A percentile compares a stretch with the other conserved stretches of the same genome.
These are phyloP conservation scores for Camillea tinctor DNA, from an alignment of 2,329 filamentous ascomycete genomes.

Conservation along the genomic window DNA sequence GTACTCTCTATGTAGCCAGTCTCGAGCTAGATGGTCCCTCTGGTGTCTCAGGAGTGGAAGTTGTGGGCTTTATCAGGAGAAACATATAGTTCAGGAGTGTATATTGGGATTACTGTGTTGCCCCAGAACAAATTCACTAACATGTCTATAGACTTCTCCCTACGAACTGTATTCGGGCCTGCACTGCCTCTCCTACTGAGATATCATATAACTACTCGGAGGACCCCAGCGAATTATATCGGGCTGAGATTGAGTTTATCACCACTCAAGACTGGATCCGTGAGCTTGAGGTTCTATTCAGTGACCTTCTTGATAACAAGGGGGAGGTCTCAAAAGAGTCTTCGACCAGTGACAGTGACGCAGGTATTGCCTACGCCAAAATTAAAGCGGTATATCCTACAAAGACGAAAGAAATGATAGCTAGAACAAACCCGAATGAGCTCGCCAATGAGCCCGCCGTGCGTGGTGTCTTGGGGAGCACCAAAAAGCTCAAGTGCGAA, in stretches of 20 bases:
- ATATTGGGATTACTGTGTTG: no score
- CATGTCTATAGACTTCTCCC: constrained; percentile 20
- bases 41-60: no score
- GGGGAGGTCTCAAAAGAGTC: constrained; percentile 24
- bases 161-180: constrained; percentile 28
- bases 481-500: constrained; percentile 20
- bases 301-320: constrained; percentile 21
- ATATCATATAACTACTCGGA: constrained; percentile 30
- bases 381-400: constrained; percentile 29
- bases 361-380: constrained; percentile 29
- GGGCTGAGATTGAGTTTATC: constrained; percentile 31
- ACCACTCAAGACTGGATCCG: constrained; percentile 22
- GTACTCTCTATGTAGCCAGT: not conserved
- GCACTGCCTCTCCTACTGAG: constrained; percentile 28
- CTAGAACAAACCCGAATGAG: constrained; percentile 13
- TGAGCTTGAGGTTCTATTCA: constrained; percentile 25
- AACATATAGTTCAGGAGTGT: not conserved
- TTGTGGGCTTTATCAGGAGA: not conserved
- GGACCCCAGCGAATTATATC: constrained; percentile 23
- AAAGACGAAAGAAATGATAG: constrained; percentile 29
- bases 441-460: constrained; percentile 25
- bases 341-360: constrained; percentile 23
- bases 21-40: no score
- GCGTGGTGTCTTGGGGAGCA: constrained; percentile 23
- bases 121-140: not conserved